Conservation (phyloP, 106 monocot genomes). For the Apostasia shenzhenica region DNA sequence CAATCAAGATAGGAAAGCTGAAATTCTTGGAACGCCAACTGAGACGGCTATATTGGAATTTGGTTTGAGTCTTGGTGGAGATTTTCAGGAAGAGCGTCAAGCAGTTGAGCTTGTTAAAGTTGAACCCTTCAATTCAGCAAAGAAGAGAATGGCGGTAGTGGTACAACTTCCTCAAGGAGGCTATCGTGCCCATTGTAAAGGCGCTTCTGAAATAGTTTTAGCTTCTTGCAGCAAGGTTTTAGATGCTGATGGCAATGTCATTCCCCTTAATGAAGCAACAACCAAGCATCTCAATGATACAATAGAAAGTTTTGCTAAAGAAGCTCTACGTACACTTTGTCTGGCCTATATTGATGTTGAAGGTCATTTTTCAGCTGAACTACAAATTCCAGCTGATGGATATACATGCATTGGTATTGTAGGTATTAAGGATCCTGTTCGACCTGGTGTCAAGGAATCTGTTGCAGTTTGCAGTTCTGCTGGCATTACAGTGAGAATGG, state of each 20-base stretch:
- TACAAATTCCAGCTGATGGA: slow-evolving; percentile 27
- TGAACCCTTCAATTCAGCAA: slow-evolving; percentile 41
- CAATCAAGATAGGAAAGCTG: slow-evolving; percentile 24
- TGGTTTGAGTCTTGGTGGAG: slow-evolving; percentile 29
- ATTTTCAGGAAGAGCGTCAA: slow-evolving; percentile 18
- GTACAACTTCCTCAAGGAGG: slow-evolving; percentile 26
- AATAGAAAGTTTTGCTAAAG: slow-evolving; percentile 35
- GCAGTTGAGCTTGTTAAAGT: slow-evolving; percentile 31
- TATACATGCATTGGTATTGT: slow-evolving; percentile 43
- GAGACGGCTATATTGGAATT: slow-evolving; percentile 41
- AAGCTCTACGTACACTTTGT: slow-evolving; percentile 38
- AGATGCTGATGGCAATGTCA: slow-evolving; percentile 22
- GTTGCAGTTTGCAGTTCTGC: slow-evolving; percentile 37
- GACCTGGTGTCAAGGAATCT: slow-evolving; percentile 38
- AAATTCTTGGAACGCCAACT: slow-evolving; percentile 38
- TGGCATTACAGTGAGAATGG: slow-evolving; percentile 41
- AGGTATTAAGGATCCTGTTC: slow-evolving; percentile 42
- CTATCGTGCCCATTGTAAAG: slow-evolving; percentile 36
- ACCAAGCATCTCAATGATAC: slow-evolving; percentile 15
- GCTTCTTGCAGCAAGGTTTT: slow-evolving; percentile 35
- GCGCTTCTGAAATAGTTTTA: slow-evolving; percentile 37
- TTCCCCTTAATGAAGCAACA: slow-evolving; percentile 23
- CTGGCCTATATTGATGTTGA: slow-evolving; percentile 34
- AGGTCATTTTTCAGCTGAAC: slow-evolving; percentile 12
- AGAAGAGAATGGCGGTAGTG: slow-evolving; percentile 38